phyloP scores from a whole-genome alignment of 768 basidiomycete species.

The Guyanaporus albipodus region DNA sequence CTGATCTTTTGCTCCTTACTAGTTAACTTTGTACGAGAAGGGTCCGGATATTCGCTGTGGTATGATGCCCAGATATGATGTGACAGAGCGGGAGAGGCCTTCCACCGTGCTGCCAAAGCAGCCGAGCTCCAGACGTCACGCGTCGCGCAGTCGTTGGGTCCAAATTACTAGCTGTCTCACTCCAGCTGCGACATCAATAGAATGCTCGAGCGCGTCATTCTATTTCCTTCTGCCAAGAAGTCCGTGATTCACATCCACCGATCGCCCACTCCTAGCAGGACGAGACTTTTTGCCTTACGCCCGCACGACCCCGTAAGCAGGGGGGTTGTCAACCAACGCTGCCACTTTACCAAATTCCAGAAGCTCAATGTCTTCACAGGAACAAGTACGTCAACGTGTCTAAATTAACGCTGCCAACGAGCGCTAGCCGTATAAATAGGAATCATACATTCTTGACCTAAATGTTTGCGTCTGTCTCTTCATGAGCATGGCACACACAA shows the following conservation, averaged over 20 bases:
- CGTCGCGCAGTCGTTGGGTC: neutral
- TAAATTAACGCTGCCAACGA: neutral
- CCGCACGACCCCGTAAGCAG: no score
- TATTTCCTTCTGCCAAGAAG: no score
- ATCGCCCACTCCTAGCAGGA: no score
- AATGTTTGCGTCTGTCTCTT: neutral
- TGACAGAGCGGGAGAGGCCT: neutral
- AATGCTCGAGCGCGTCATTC: neutral
- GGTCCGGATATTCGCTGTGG: neutral
- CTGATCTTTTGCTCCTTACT: neutral
- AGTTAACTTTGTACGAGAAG: neutral
- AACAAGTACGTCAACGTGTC: neutral
- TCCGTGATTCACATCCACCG: neutral
- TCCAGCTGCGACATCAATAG: neutral
- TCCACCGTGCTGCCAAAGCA: neutral
- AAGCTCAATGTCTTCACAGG: neutral
- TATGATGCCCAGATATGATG: neutral
- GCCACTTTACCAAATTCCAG: conserved; percentile 4
- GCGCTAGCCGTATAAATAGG: conserved; percentile 1
- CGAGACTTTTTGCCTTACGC: neutral
- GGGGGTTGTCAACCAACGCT: neutral
- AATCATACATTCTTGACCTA: neutral
- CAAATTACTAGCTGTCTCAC: neutral
- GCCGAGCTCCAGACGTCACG: neutral
- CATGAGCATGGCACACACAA: neutral